Base-by-base conservation (phyloP, 2,329 filamentous ascomycete genomes). In the Neonectria neomacrospora region DNA sequence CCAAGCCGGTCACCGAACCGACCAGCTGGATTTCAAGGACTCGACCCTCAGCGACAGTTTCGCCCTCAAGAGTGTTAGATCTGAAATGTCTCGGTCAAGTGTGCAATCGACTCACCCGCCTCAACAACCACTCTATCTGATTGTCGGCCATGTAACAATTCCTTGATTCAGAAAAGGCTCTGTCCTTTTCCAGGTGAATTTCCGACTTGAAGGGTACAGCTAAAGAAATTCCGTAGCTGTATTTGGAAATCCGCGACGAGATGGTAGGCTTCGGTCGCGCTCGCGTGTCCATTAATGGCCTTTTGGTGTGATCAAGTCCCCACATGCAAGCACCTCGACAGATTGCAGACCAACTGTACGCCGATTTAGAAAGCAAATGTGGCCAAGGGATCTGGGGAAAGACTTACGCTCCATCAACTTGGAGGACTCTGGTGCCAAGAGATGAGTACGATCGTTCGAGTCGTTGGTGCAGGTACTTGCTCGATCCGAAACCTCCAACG, bases 71-170 rank as follows among this genome's bases (percentile, higher is more conserved):
- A n/a, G 7, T 3, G 44, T 47, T n/a, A 47, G 44, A 14, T 16
- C 20, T 16, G 6, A 1, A 47, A 9, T 10, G 7, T 12, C 3
- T 47, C 5, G 6, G 5, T 6, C 5, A 11, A 34, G 3, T 28
- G 12, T 16, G 20, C 4, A 5, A 2, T 28, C 7, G 8, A 20
- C 52, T 20, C n/a, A 56, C 54, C 18, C 42, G 37, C 37, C 26
- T 16, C 11, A 56, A n/a, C n/a, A 56, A 28, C 54, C 54, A 56
- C 18, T n/a, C 37, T 41, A 56, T 47, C 9, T 56, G 54, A 12
- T 47, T 47, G 10, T 16, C 47, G 1, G 54, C 54, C n/a, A 32
- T 14, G n/a, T 32, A 34, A 3, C 5, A 16, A 3, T 34, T 34
- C 5, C 12, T 51, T 3, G 18, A 6, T 2, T 16, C 10, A n/a